A percentile compares a stretch with the other conserved stretches of the same genome.
These are phyloP conservation scores for Mortierella sp. DNA, from an alignment of 371 early-diverging fungal genomes.

Conservation along the genomic window DNA sequence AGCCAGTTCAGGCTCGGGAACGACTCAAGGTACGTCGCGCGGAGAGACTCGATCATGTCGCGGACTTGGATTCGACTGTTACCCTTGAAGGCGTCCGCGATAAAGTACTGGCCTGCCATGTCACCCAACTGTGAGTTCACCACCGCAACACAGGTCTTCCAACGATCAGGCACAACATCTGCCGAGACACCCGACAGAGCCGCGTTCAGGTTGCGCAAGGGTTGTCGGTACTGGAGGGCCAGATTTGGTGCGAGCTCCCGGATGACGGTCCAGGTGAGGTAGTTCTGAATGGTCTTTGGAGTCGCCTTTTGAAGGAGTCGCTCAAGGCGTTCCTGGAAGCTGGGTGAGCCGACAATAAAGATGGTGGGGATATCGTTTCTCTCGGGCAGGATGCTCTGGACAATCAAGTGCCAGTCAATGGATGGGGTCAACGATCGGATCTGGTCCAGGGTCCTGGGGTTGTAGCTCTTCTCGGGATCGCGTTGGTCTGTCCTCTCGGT, in stretches of 20 bases:
- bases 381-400: slow-evolving; percentile 53
- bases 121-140: slow-evolving; percentile 63
- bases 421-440: slow-evolving; percentile 57
- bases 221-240: slow-evolving; percentile 50
- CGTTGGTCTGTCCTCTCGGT: slow-evolving; percentile 60
- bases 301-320: slow-evolving; percentile 49
- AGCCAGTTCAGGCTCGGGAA: slow-evolving; percentile 68
- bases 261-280: slow-evolving; percentile 64
- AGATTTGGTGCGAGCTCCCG: slow-evolving; percentile 44
- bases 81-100: slow-evolving; percentile 59
- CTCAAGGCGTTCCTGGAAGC: slow-evolving; percentile 58
- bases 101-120: slow-evolving; percentile 69
- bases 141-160: slow-evolving; percentile 60
- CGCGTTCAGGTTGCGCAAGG: slow-evolving; percentile 54
- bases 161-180: slow-evolving; percentile 58
- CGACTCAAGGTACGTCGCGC: slow-evolving; percentile 56
- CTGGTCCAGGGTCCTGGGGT: slow-evolving; percentile 59
- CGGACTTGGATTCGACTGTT: slow-evolving; percentile 55
- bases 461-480: slow-evolving; percentile 65
- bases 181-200: slow-evolving; percentile 61
- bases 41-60: slow-evolving; percentile 60
- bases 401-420: slow-evolving; percentile 61
- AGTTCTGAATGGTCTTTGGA: slow-evolving; percentile 56
- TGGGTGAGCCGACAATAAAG: slow-evolving; percentile 61
- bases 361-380: slow-evolving; percentile 42